Conservation (phyloP, 148 eudicot species). For the Drosera capensis region DNA sequence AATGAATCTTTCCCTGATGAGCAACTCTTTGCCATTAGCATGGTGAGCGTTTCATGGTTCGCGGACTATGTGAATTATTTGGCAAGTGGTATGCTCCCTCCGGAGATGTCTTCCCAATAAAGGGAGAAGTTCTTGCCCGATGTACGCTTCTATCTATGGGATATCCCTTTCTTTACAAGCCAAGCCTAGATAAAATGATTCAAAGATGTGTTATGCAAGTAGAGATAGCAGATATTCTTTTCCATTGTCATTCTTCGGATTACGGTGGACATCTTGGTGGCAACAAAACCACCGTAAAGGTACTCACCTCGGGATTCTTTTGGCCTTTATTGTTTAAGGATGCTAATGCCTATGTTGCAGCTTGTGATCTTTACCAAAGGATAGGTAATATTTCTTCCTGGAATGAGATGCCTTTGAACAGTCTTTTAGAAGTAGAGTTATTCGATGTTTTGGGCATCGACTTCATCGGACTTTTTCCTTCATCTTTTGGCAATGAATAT, state of each 20-base stretch:
- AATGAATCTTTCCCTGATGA: background rate
- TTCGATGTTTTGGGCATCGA: background rate
- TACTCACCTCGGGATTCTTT: background rate
- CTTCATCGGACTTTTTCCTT: background rate
- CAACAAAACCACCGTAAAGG: background rate
- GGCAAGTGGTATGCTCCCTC: background rate
- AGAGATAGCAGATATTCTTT: background rate
- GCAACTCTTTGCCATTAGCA: background rate
- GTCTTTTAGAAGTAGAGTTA: background rate
- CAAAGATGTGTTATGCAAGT: background rate
- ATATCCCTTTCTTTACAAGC: background rate
- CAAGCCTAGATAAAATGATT: background rate
- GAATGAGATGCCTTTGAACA: conserved; percentile 13
- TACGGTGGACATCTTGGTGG: background rate
- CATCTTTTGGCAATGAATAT: background rate
- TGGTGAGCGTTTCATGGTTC: background rate
- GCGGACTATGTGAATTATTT: background rate
- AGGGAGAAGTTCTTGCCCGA: background rate
- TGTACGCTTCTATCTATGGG: background rate
- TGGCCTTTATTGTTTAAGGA: background rate
- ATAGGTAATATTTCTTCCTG: background rate
- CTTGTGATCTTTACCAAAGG: background rate
- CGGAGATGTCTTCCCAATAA: background rate
- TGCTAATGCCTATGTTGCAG: background rate
- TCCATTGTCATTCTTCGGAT: background rate